Conservation (phyloP, 129 eudicot species). For the Logfia minima region DNA sequence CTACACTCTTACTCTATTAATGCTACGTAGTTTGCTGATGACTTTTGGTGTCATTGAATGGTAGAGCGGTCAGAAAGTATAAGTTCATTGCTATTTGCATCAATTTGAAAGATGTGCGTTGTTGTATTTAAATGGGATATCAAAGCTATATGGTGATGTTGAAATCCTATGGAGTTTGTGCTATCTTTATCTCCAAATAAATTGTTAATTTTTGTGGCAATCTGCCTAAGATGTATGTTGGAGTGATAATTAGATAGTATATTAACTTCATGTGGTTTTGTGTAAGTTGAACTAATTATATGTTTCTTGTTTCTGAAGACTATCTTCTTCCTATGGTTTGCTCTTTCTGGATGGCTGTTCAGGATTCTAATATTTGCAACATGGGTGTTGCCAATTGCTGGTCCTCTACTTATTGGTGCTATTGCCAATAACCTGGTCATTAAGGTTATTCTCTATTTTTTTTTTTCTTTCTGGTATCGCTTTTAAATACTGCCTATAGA, state of each 20-base stretch:
- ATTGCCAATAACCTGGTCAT: constrained; percentile 75
- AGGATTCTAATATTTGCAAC: constrained; percentile 64
- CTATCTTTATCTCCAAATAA: background rate
- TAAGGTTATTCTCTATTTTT: constrained; percentile 44
- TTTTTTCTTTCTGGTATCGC: background rate
- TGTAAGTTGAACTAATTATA: background rate
- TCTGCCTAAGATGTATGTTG: background rate
- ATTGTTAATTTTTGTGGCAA: background rate
- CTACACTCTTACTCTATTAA: background rate
- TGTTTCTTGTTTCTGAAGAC: constrained; percentile 47
- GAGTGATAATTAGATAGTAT: background rate
- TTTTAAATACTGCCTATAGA: background rate
- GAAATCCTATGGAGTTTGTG: background rate
- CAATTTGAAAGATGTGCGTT: background rate
- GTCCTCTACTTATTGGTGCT: constrained; percentile 70
- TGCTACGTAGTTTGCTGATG: background rate
- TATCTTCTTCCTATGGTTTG: constrained; percentile 85
- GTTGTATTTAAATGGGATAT: background rate
- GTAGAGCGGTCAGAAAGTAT: background rate
- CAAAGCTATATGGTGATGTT: background rate
- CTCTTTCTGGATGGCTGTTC: constrained; percentile 92
- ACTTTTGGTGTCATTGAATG: background rate
- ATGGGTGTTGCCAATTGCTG: constrained; percentile 87
- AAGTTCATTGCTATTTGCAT: background rate
- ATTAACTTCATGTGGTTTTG: background rate